phyloP scores from a whole-genome alignment of 768 basidiomycete species.

The Suillus subluteus region DNA sequence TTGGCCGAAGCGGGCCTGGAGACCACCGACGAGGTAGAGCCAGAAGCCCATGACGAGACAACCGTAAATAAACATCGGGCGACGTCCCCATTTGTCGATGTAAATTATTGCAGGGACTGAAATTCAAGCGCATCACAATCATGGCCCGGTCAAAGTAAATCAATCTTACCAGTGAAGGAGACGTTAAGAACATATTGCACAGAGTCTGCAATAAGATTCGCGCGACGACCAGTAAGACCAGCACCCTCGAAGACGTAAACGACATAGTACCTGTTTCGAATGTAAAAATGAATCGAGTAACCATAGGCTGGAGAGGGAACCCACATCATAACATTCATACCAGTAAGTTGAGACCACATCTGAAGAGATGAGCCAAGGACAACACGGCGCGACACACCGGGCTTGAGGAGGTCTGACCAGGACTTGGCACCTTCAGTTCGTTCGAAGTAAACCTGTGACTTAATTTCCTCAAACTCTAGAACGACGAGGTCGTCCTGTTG shows the following conservation, averaged over 20 bases:
- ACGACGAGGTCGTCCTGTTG: constrained; percentile 61
- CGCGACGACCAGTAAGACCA: constrained; percentile 74
- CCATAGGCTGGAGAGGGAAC: constrained; percentile 14
- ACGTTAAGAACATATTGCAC: constrained; percentile 58
- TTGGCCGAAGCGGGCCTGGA: constrained; percentile 67
- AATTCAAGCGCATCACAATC: background rate
- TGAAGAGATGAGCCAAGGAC: constrained; percentile 71
- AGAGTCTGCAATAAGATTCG: constrained; percentile 74
- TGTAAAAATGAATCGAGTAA: constrained; percentile 4
- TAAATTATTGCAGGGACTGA: constrained; percentile 53
- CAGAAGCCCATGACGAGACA: constrained; percentile 74
- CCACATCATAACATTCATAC: constrained; percentile 85
- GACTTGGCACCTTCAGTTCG: constrained; percentile 73
- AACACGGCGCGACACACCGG: constrained; percentile 71
- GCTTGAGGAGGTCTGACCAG: constrained; percentile 65
- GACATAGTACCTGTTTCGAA: constrained; percentile 28
- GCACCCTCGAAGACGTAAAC: constrained; percentile 79
- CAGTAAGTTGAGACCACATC: constrained; percentile 78
- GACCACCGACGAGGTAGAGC: constrained; percentile 76
- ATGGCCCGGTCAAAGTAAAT: constrained; percentile 10
- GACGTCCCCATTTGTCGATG: constrained; percentile 80
- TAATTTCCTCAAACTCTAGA: constrained; percentile 73
- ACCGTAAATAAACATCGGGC: constrained; percentile 72
- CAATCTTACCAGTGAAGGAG: constrained; percentile 33
- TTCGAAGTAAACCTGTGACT: constrained; percentile 58